Base-by-base conservation (phyloP, 2,329 filamentous ascomycete genomes). In the Talaromyces sp. region DNA sequence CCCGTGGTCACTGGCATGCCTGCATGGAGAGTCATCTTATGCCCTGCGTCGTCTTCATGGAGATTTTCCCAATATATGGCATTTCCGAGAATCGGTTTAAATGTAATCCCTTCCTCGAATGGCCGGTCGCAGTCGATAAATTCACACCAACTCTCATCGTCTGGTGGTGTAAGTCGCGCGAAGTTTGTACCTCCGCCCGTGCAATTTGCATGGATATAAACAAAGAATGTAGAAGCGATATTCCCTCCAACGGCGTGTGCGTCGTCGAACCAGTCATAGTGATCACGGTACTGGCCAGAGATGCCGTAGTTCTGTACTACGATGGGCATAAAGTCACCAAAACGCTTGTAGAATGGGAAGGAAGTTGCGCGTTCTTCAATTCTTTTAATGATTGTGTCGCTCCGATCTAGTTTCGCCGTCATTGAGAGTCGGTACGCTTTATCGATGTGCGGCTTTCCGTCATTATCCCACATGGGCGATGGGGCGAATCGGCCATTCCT, bases 251-350 rank as follows among this genome's bases (percentile, higher is more conserved):
- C 63, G 1, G 66, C 69, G 9, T 5, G 69, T 1, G 70, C 69
- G n/a, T 73, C 69, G 54, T 74, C 74, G 68, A 78, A 80, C 79
- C 79, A 81, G 68, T 81, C 79, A 3, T 77, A 79, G 68, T 81
- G 79, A 64, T 76, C 78, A 63, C 79, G 76, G 66, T 78, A 80
- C 57, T 72, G 75, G 63, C 78, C 75, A 13, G 75, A 75, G 10
- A 64, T 60, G 33, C 67, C 74, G 63, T 81, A 81, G 62, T 74
- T 75, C 55, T 80, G 78, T 3, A 80, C 74, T 65, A 80, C 78
- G 11, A 81, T 65, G 0, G 78, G 77, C 67, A 80, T 78, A 9
- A 80, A 69, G 57, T 77, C 56, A 1, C 56, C 56, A 6, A 54
- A 33, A 70, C 2, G 63, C 59, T 31, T 69, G 72, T 1, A 71